These are phyloP conservation scores for Chaetomium olivaceum DNA, from an alignment of 2,329 filamentous ascomycete species.

Conservation along the genomic window DNA sequence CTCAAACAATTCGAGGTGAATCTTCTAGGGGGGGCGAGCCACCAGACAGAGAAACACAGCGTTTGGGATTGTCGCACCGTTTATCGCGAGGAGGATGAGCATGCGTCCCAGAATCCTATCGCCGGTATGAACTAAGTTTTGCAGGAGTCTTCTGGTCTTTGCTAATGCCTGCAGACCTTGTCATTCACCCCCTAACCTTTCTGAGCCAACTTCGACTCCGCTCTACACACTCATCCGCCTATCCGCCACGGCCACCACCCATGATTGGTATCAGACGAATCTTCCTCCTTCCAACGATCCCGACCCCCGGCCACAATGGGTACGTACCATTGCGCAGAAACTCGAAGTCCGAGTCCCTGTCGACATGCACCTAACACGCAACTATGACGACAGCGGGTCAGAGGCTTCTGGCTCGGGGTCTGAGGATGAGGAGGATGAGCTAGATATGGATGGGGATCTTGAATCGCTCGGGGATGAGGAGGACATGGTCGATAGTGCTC, in stretches of 20 bases:
- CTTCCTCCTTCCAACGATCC: slow-evolving; percentile 35
- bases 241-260: slow-evolving; percentile 53
- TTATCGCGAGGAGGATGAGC: slow-evolving; percentile 37
- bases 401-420: slow-evolving; percentile 15
- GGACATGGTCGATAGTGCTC: slow-evolving; percentile 21
- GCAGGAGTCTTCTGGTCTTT: not conserved
- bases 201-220: slow-evolving; percentile 40
- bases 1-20: slow-evolving; percentile 54
- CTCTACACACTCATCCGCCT: slow-evolving; percentile 55
- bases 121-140: slow-evolving; percentile 39
- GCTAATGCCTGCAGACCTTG: slow-evolving; percentile 43
- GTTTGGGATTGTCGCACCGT: slow-evolving; percentile 49
- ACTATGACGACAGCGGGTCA: slow-evolving; percentile 36
- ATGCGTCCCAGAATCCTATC: slow-evolving; percentile 47
- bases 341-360: slow-evolving; percentile 48
- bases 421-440: slow-evolving; percentile 27
- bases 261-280: slow-evolving; percentile 57
- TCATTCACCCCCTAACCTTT: slow-evolving; percentile 47
- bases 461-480: slow-evolving; percentile 26
- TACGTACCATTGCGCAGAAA: slow-evolving; percentile 47
- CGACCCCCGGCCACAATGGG: slow-evolving; percentile 47
- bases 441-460: slow-evolving; percentile 20
- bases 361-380: slow-evolving; percentile 44
- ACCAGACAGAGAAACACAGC: slow-evolving; percentile 39
- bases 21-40: slow-evolving; percentile 37